Base-by-base conservation (phyloP, 2,329 filamentous ascomycete species). In the Diaporthe velutina region DNA sequence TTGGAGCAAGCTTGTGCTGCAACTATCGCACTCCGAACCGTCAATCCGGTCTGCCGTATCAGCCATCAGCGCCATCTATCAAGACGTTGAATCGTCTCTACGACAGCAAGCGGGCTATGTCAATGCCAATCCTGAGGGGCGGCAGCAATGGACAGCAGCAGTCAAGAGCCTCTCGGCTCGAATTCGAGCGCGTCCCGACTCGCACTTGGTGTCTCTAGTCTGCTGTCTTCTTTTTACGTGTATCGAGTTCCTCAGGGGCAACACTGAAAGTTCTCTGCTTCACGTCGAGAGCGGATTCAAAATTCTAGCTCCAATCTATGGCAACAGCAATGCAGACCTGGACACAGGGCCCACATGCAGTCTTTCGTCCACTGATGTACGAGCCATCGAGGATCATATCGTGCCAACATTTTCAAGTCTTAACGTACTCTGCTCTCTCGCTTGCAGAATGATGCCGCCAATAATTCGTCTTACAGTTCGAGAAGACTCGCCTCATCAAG, bases 161-260 rank as follows among this genome's bases (percentile, higher is more conserved):
- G 22, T 60, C 4, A 60, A 25, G n/a, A 60, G 35, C 57, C 35
- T 60, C 3, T 60, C 57, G 40, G 12, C 35, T 60, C 35, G 35
- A 8, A 60, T 60, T 60, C 35, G 17, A 60, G 35, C n/a, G 35
- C 57, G 12, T 28, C 57, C 57, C 57, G 19, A 40, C 57, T 60
- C 57, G 15, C 7, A 60, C 8, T 40, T 60, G 35, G 57, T 60
- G 9, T 22, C 57, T 28, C 22, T 60, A 35, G 57, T 60, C 35
- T 60, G 57, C 35, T 60, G 57, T 13, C 35, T 60, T 25, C n/a
- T 60, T 4, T 60, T 60, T n/a, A 60, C 57, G 13, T 60, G 57
- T 22, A 40, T 60, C 15, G 57, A 60, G 5, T 60, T 40, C 7
- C 57, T 60, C 3, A 38, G 35, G 7, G 57, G 35, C 35, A 60